These are phyloP conservation scores for Ascoidea tarda DNA, from an alignment of 805 yeast genomes.

Conservation along the genomic window DNA sequence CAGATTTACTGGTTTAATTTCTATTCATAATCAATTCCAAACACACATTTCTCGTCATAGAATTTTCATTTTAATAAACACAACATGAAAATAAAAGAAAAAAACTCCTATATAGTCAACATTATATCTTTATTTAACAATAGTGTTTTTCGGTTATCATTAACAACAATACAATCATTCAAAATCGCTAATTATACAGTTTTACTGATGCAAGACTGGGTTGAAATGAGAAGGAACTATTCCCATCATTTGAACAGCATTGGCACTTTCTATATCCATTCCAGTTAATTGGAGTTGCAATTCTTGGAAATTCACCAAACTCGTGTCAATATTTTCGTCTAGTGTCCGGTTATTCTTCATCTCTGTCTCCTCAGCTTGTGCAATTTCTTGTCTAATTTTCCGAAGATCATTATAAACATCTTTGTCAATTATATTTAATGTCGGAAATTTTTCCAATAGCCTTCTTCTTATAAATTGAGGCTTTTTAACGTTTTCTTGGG, in stretches of 20 bases:
- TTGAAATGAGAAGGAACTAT: neutral
- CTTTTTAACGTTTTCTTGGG: slow-evolving; percentile 3
- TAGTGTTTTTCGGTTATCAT: no score
- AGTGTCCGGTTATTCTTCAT: neutral
- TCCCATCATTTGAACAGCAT: neutral
- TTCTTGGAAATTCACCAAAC: neutral
- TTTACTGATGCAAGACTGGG: neutral
- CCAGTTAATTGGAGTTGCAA: neutral
- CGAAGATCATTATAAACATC: slow-evolving; percentile 10
- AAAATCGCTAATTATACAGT: neutral
- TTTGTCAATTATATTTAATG: slow-evolving; percentile 8
- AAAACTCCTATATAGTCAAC: no score
- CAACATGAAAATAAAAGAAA: no score
- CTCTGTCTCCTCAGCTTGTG: neutral
- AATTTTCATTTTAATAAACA: no score
- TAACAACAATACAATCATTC: no score
- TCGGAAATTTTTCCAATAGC: slow-evolving; percentile 8
- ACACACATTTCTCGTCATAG: no score
- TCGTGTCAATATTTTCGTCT: neutral
- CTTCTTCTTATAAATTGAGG: slow-evolving; percentile 6
- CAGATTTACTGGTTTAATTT: no score
- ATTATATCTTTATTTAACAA: no score
- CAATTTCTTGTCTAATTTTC: slow-evolving; percentile 5
- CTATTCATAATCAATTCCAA: no score
- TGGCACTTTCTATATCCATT: neutral